Evolutionary conservation across 192 early-diverging fungal species (phyloP).

Genomic region (Oehlia diaphana): DNA sequence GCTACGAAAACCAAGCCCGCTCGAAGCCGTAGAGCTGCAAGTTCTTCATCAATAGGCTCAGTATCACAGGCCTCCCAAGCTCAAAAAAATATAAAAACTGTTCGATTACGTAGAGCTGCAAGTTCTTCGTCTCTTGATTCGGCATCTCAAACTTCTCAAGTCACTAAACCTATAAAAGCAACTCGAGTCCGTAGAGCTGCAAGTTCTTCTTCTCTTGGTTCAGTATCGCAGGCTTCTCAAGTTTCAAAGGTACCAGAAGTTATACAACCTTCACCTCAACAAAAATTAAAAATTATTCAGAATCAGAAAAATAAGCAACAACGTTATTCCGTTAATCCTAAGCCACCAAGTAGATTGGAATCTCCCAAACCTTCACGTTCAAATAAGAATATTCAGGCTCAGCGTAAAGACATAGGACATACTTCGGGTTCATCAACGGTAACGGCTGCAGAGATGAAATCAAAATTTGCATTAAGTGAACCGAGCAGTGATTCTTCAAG

Average conservation of each 20-base stretch:
- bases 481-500: conserved; percentile 13
- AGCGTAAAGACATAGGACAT: background rate
- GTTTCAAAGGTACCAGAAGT: background rate
- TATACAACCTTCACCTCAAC: background rate
- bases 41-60: background rate
- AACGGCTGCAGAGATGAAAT: background rate
- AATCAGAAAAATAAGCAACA: background rate
- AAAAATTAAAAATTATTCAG: background rate
- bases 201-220: background rate
- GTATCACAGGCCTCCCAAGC: background rate
- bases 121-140: background rate
- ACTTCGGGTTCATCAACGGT: background rate
- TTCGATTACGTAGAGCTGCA: background rate
- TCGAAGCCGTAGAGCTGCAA: background rate
- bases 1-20: background rate
- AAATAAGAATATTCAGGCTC: background rate
- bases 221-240: conserved; percentile 6
- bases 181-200: conserved; percentile 4
- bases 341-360: background rate
- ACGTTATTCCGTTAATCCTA: background rate
- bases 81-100: background rate
- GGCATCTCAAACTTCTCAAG: background rate
- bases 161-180: background rate
- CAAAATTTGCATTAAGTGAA: background rate
- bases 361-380: background rate